Evolutionary conservation across 208 protist genomes (phyloP), one percentile per base, ranked within the genome.

Genomic region (Trypanosoma vivax): DNA sequence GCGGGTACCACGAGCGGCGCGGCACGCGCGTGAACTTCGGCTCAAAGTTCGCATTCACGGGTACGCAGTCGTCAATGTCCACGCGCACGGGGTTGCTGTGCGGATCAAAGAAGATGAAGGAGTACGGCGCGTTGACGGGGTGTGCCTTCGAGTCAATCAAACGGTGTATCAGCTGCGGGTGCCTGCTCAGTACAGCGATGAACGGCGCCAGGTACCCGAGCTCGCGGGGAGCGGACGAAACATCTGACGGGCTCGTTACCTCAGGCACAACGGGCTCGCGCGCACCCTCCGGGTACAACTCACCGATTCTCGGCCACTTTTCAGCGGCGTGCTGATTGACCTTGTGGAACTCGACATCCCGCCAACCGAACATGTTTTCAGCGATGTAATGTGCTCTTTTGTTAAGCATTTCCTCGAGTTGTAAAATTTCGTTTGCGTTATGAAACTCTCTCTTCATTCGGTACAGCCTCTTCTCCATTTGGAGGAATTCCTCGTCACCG

Each of bases 51-150:
- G 43, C 43, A 27, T 60, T 64, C 62, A 77, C 84, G 29, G 86
- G 86, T 21, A 93, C 62, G 47, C 86, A 82, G 53, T 93, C 86
- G 61, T 93, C 86, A 49, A 93, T 70, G 34, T 84, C 78, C 3
- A 93, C 65, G 45, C 83, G 83, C 1, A 86, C 76, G 0, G 79
- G 86, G 51, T 78, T 89, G 67, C 79, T 88, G 64, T 86, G 65
- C 25, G 77, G 75, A 54, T 93, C 82, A 46, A 87, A 90, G 60
- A 93, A 93, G 35, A 76, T 58, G 40, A 90, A 94, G 11, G 75
- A 80, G 64, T 89, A 94, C 19, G 76, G 79, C 63, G 78, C 66
- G 53, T 84, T 83, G 13, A 85, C 63, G 16, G 79, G 79, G 28
- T 73, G 60, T 39, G 55, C 64, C 47, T 77, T 75, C 11, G 68